Conservation (phyloP, 106 monocot species). For the Chionographis japonica region DNA sequence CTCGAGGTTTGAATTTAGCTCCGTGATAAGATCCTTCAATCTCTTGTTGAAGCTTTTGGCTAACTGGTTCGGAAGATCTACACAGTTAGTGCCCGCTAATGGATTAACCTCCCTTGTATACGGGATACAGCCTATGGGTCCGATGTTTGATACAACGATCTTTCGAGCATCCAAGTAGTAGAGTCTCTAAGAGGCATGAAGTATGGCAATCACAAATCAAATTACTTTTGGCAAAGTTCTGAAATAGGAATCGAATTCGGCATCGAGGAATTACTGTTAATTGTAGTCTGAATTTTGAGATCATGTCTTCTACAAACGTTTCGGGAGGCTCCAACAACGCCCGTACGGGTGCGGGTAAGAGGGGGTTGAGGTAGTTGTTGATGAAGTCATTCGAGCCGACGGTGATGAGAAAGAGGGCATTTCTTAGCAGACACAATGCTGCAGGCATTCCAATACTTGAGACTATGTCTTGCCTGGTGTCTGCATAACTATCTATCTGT, state of each 20-base stretch:
- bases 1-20: slow-evolving; percentile 36
- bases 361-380: slow-evolving; percentile 70
- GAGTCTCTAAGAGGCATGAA: slow-evolving; percentile 35
- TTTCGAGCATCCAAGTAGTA: slow-evolving; percentile 65
- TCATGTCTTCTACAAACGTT: slow-evolving; percentile 31
- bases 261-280: slow-evolving; percentile 23
- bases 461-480: slow-evolving; percentile 54
- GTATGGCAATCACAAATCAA: background rate
- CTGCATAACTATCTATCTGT: slow-evolving; percentile 53
- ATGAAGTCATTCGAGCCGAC: slow-evolving; percentile 82
- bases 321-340: slow-evolving; percentile 20
- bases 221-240: background rate
- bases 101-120: slow-evolving; percentile 39
- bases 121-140: slow-evolving; percentile 76
- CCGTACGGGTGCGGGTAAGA: slow-evolving; percentile 29
- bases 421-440: slow-evolving; percentile 28
- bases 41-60: slow-evolving; percentile 38
- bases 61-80: slow-evolving; percentile 53
- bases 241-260: background rate
- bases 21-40: slow-evolving; percentile 39
- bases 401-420: slow-evolving; percentile 44
- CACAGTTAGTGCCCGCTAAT: slow-evolving; percentile 28
- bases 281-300: slow-evolving; percentile 36
- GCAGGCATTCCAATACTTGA: slow-evolving; percentile 20
- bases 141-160: slow-evolving; percentile 50